phyloP scores from a whole-genome alignment of 805 yeast genomes.

The Ogataea dorogensis region DNA sequence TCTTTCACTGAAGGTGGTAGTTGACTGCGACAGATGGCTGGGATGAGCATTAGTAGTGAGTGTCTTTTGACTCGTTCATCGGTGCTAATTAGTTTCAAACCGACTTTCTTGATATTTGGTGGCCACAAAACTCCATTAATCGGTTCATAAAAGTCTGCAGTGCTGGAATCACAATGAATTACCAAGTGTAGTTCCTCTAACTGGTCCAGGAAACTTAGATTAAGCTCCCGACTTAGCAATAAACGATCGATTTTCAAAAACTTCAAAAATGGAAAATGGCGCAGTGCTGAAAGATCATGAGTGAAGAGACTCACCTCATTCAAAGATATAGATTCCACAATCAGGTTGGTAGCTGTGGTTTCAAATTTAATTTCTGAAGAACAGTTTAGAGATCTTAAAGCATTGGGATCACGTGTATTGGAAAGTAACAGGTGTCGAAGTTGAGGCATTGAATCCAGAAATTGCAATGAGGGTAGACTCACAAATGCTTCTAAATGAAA shows the following conservation, averaged over 20 bases:
- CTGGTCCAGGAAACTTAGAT: neutral
- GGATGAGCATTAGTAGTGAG: conserved; percentile 10
- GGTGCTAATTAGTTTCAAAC: conserved; percentile 7
- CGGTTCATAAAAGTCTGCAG: neutral
- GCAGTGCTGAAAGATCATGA: conserved; percentile 5
- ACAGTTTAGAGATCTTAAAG: conserved; percentile 2
- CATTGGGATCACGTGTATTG: conserved; percentile 14
- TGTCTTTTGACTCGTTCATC: conserved; percentile 12
- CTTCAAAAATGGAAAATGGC: conserved; percentile 4
- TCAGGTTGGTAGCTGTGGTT: neutral
- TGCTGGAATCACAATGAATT: conserved; percentile 9
- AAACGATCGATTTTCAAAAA: conserved; percentile 3
- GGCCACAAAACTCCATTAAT: conserved; percentile 11
- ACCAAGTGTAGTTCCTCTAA: conserved; percentile 6
- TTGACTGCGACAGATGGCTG: conserved; percentile 2
- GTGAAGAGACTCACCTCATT: conserved; percentile 5
- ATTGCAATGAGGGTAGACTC: conserved; percentile 5
- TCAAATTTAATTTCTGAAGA: conserved; percentile 1
- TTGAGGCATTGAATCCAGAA: conserved; percentile 7
- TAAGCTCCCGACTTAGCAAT: conserved; percentile 1
- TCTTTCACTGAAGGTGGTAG: conserved; percentile 8
- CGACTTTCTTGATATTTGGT: conserved; percentile 2
- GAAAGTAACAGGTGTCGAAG: conserved; percentile 6
- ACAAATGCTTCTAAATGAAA: conserved; percentile 10
- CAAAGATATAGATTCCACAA: conserved; percentile 1